Evolutionary conservation across 1,284 basidiomycete species (phyloP).

Genomic region (Hemileia vastatrix): DNA sequence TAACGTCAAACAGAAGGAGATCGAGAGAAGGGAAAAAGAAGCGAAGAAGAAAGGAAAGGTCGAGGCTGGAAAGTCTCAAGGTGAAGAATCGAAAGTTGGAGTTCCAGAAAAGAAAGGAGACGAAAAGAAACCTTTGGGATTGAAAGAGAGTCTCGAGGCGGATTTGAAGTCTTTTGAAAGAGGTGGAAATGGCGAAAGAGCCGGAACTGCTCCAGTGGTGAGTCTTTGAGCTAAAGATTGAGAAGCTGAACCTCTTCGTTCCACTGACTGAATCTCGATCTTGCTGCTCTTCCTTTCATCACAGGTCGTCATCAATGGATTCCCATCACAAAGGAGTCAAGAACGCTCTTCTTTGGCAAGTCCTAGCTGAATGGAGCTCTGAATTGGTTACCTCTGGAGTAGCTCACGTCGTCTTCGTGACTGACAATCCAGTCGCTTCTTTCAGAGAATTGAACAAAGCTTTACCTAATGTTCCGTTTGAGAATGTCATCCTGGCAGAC

Average conservation of each 20-base stretch:
- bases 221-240: background rate
- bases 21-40: background rate
- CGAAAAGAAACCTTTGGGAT: background rate
- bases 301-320: constrained; percentile 35
- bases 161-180: constrained; percentile 9
- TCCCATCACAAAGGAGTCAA: constrained; percentile 39
- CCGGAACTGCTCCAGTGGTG: constrained; percentile 1
- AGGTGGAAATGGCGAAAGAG: constrained; percentile 26
- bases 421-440: constrained; percentile 37
- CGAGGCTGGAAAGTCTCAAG: background rate
- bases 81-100: background rate
- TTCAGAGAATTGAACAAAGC: constrained; percentile 35
- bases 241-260: background rate
- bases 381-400: constrained; percentile 33
- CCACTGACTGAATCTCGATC: background rate
- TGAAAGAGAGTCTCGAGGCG: background rate
- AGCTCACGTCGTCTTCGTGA: constrained; percentile 38
- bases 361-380: constrained; percentile 35
- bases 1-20: constrained; percentile 31
- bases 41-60: background rate
- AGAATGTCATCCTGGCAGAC: constrained; percentile 33
- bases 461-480: constrained; percentile 34
- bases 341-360: constrained; percentile 31
- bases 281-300: no score
- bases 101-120: background rate